phyloP scores from a whole-genome alignment of 768 basidiomycete species.

The Aureoboletus auriporus region DNA sequence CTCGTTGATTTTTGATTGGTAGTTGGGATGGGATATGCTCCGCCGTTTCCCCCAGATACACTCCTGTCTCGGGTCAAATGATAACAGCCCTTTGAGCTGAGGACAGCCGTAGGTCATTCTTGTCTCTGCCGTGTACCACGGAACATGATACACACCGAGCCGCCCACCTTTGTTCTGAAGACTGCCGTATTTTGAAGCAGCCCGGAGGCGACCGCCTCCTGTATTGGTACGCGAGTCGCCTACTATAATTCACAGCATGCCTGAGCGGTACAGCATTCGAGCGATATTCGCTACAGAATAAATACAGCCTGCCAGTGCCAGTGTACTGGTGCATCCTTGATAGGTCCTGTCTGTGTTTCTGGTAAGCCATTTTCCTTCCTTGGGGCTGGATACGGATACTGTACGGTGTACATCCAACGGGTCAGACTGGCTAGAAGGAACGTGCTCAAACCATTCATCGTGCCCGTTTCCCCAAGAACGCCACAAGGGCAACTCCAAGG shows the following conservation, averaged over 20 bases:
- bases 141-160: not conserved
- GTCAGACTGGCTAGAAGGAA: conserved; percentile 8
- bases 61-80: too few relatives aligned
- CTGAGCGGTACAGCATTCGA: too few relatives aligned
- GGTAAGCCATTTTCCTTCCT: not conserved
- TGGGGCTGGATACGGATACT: conserved; percentile 2
- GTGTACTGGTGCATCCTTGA: too few relatives aligned
- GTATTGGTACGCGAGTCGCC: conserved; percentile 1
- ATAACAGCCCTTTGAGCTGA: too few relatives aligned
- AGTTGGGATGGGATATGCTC: too few relatives aligned
- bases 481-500: too few relatives aligned
- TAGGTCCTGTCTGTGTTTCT: not conserved
- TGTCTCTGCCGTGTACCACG: not conserved
- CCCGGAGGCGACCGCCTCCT: not conserved
- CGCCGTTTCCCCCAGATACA: too few relatives aligned
- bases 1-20: too few relatives aligned
- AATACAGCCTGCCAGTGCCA: too few relatives aligned
- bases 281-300: too few relatives aligned
- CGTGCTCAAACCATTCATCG: not conserved
- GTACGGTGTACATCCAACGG: too few relatives aligned
- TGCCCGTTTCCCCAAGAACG: too few relatives aligned
- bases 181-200: not conserved
- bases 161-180: conserved; percentile 2
- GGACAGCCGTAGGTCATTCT: not conserved
- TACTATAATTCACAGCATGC: not conserved